Conservation (phyloP, 352 stramenopile genomes). For the Phytophthora palmivora region DNA sequence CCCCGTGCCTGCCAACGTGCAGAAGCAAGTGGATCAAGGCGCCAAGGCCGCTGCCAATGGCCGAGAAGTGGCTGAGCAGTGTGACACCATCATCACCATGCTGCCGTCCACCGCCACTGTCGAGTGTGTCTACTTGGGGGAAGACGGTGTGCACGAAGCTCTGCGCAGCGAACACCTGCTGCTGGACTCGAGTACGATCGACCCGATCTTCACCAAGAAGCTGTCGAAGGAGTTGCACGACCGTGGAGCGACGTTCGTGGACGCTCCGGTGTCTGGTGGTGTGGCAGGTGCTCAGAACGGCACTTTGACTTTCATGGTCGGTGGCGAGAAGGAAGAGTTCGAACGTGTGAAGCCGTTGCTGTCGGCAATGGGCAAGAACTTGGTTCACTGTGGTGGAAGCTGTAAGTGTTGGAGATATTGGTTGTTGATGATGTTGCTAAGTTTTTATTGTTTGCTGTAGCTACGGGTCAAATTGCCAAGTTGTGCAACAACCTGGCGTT, state of each 20-base stretch:
- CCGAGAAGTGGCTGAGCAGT: constrained; percentile 79
- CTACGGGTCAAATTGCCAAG: constrained; percentile 91
- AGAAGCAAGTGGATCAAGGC: constrained; percentile 59
- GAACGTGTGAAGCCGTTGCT: constrained; percentile 85
- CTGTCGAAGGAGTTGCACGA: constrained; percentile 74
- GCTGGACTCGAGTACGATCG: constrained; percentile 97
- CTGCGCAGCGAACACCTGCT: constrained; percentile 85
- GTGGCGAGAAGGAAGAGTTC: constrained; percentile 70
- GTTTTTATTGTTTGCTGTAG: constrained; percentile 28
- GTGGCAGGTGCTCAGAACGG: constrained; percentile 95
- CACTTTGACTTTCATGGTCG: constrained; percentile 99
- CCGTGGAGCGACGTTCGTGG: constrained; percentile 82
- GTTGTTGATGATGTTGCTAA: too few species aligned
- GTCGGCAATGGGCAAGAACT: constrained; percentile 22
- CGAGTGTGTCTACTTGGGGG: constrained; percentile 78
- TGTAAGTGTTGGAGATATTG: too few species aligned
- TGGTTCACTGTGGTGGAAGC: too few species aligned
- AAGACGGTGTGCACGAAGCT: constrained; percentile 75
- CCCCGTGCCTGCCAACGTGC: constrained; percentile 56
- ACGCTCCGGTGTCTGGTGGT: constrained; percentile 97
- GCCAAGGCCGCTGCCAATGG: constrained; percentile 60
- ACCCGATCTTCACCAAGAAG: constrained; percentile 92
- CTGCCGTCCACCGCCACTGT: constrained; percentile 92
- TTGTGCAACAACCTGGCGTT: constrained; percentile 99
- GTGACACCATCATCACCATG: constrained; percentile 94